phyloP scores from a whole-genome alignment of 148 eudicot species.

The Cornus suecica region DNA sequence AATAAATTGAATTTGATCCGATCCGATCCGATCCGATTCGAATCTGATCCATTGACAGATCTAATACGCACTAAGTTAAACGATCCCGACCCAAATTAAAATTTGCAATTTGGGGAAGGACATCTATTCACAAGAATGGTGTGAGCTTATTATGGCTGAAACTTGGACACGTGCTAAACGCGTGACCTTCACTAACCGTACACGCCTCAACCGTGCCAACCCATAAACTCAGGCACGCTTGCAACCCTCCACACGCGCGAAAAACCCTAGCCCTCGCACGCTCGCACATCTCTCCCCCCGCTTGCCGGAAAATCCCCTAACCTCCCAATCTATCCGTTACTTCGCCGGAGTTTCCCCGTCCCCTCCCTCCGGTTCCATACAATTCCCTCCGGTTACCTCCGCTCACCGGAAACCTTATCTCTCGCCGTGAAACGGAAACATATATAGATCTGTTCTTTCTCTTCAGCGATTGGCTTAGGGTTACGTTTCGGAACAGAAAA shows the following conservation, averaged over 20 bases:
- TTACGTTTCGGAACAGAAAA: not conserved
- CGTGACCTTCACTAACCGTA: slow-evolving; percentile 14
- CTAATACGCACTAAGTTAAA: too few species aligned
- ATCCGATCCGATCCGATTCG: too few species aligned
- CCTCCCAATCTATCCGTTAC: not conserved
- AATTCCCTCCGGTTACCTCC: not conserved
- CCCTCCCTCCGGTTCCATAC: not conserved
- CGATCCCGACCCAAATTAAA: too few species aligned
- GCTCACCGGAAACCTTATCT: slow-evolving; percentile 28
- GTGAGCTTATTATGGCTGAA: too few species aligned
- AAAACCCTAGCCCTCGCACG: slow-evolving; percentile 44
- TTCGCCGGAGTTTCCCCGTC: not conserved
- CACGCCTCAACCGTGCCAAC: slow-evolving; percentile 26
- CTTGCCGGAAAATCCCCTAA: slow-evolving; percentile 16
- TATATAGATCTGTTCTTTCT: slow-evolving; percentile 6
- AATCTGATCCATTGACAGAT: too few species aligned
- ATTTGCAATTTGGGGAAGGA: too few species aligned
- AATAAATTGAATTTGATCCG: too few species aligned
- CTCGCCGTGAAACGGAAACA: not conserved
- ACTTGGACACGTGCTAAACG: slow-evolving; percentile 11
- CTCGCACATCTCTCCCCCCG: slow-evolving; percentile 41
- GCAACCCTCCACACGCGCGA: slow-evolving; percentile 48
- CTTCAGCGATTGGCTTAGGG: not conserved
- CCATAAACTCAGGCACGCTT: slow-evolving; percentile 33
- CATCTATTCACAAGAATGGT: too few species aligned